phyloP scores from a whole-genome alignment of 768 basidiomycete genomes.

The Glaciozyma antarctica region DNA sequence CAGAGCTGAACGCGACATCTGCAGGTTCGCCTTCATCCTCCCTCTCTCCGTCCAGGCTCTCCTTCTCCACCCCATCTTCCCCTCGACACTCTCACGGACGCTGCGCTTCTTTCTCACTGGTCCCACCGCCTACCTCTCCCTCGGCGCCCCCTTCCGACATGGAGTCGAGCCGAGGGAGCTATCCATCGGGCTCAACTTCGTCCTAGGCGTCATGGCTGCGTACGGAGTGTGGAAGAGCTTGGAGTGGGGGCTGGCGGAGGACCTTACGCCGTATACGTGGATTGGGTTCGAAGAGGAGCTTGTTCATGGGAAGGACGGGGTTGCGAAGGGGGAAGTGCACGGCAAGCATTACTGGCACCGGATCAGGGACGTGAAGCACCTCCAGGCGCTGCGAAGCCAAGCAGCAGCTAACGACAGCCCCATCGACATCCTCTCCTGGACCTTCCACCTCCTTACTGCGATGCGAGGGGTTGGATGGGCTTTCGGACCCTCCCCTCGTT shows the following conservation, averaged over 20 bases:
- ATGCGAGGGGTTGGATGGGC: slow-evolving; percentile 26
- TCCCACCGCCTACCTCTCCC: slow-evolving; percentile 7
- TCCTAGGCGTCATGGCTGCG: slow-evolving; percentile 17
- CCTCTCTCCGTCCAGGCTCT: slow-evolving; percentile 22
- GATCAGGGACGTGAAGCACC: not conserved
- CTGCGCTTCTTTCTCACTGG: slow-evolving; percentile 17
- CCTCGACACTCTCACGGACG: slow-evolving; percentile 1
- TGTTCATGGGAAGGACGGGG: not conserved
- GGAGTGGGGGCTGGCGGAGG: slow-evolving; percentile 22
- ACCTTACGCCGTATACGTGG: slow-evolving; percentile 23
- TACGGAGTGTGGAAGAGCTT: slow-evolving; percentile 22
- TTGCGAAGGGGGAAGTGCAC: not conserved
- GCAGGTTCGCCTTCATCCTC: slow-evolving; percentile 20
- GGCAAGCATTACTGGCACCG: not conserved
- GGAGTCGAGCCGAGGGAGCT: slow-evolving; percentile 21
- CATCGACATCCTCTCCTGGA: slow-evolving; percentile 7
- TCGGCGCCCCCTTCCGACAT: slow-evolving; percentile 6
- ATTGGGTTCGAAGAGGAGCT: slow-evolving; percentile 15
- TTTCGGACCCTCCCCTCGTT: slow-evolving; percentile 12
- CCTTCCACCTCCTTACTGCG: slow-evolving; percentile 16
- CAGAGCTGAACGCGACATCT: too few relatives aligned
- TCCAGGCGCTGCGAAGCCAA: not conserved
- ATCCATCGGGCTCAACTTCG: slow-evolving; percentile 23
- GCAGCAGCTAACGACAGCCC: slow-evolving; percentile 10
- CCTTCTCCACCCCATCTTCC: slow-evolving; percentile 21